Base-by-base conservation (phyloP, 257 asterid genomes). In the Capsicum rhomboideum region DNA sequence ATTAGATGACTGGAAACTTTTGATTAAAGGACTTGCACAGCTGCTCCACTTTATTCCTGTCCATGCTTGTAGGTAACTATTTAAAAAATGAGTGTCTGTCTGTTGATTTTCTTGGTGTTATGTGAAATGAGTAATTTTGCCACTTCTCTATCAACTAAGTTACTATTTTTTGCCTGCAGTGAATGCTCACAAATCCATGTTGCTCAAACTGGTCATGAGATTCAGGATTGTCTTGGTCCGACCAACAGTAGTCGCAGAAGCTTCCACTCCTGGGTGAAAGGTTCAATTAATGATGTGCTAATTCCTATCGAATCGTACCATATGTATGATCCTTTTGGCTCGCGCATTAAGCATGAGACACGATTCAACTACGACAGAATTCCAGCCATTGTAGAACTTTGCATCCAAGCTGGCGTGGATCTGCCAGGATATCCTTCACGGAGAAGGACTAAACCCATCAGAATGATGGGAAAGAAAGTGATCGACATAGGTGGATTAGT, bases 351-450 rank as follows among this genome's bases (percentile, higher is more conserved):
- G 88, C 99, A 96, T 18, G 99, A 96, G 42, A 93, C 97, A 14
- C 89, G 99, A 71, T 94, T 96, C 64, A 86, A 83, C 75, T 92
- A 90, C 8, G 99, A 96, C 84, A 86, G 97, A 86, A 90, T 96
- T 67, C 99, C 97, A 7, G 98, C 98, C 16, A 87, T 94, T 40
- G 98, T 93, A 5, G 98, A 96, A 82, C 97, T 96, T 83, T 94
- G 99, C 94, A 93, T 96, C 90, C 99, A 96, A 90, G 99, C 99
- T 14, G 99, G 99, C 1, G 95, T 93, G 2, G 97, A 94, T 77
- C 64, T 96, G 58, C 97, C 93, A 26, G 98, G 91, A 68, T 96
- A 92, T 78, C 97, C 97, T 79, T 93, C 95, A 2, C 88, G 98
- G 64, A 90, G 99, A 90, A 93, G 98, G 89, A 90, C 93, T 4